Conservation (phyloP, 352 stramenopile species). For the Globisporangium carolinianum region DNA sequence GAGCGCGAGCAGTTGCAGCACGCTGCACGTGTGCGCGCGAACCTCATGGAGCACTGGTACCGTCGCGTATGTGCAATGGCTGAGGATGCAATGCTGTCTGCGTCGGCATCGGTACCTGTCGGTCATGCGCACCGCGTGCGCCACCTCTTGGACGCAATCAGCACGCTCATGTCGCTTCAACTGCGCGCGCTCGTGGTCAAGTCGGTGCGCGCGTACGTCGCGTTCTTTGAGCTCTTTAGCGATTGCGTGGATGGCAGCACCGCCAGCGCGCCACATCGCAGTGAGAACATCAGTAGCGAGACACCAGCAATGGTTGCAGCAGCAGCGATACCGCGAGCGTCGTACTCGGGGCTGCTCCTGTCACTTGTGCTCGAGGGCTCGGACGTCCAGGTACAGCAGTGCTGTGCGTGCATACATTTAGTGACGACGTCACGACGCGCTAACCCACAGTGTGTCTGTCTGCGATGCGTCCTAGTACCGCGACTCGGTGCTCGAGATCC, state of each 20-base stretch:
- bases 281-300: neutral
- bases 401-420: neutral
- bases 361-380: neutral
- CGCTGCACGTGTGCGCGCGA: constrained; percentile 26
- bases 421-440: neutral
- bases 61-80: constrained; percentile 34
- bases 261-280: too few relatives aligned
- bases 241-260: neutral
- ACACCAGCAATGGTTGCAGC: neutral
- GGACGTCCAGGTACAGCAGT: constrained; percentile 1
- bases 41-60: constrained; percentile 67
- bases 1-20: constrained; percentile 46
- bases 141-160: constrained; percentile 59
- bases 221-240: constrained; percentile 60
- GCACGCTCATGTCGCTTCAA: constrained; percentile 68
- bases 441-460: neutral
- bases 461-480: constrained; percentile 24
- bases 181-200: constrained; percentile 56
- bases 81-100: constrained; percentile 20
- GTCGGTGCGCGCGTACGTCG: constrained; percentile 54
- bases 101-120: constrained; percentile 14
- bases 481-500: constrained; percentile 44
- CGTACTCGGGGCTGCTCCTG: constrained; percentile 1
- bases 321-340: neutral
- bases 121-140: constrained; percentile 20